phyloP scores from a whole-genome alignment of 2,329 filamentous ascomycete genomes.

The Chalara sp. region DNA sequence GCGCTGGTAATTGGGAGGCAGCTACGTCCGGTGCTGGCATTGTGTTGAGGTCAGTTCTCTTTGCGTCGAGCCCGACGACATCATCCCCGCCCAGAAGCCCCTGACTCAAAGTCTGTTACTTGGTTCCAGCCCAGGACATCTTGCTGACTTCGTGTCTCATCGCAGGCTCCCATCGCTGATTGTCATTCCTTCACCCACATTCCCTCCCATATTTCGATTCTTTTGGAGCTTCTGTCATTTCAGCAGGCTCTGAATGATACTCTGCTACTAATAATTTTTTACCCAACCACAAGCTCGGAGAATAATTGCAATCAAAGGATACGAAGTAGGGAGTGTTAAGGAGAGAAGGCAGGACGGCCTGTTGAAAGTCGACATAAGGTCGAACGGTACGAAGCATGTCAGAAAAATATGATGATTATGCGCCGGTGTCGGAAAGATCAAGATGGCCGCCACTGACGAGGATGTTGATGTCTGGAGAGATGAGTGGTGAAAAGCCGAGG shows the following conservation, averaged over 20 bases:
- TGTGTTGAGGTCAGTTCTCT: conserved; percentile 22
- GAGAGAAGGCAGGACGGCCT: conserved; percentile 5
- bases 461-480: conserved; percentile 77
- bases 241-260: conserved; percentile 30
- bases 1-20: conserved; percentile 19
- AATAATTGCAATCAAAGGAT: conserved; percentile 1
- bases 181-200: conserved; percentile 16
- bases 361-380: conserved; percentile 19
- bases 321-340: conserved; percentile 3
- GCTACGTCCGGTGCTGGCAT: conserved; percentile 28
- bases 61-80: conserved; percentile 1
- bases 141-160: conserved; percentile 9
- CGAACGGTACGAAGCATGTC: conserved; percentile 16
- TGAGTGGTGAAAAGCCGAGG: conserved; percentile 67
- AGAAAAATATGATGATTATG: conserved; percentile 22
- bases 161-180: conserved; percentile 18
- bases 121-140: conserved; percentile 5
- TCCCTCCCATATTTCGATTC: conserved; percentile 16
- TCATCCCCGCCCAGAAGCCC: neutral
- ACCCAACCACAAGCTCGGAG: conserved; percentile 10
- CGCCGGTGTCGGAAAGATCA: conserved; percentile 59
- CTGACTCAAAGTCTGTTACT: neutral
- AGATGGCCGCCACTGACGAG: conserved; percentile 78
- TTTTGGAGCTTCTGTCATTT: conserved; percentile 23
- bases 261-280: conserved; percentile 16